Evolutionary conservation across 1,284 basidiomycete genomes (phyloP), one percentile per base, ranked within the genome.

Genomic region (Moesziomyces parantarcticus): DNA sequence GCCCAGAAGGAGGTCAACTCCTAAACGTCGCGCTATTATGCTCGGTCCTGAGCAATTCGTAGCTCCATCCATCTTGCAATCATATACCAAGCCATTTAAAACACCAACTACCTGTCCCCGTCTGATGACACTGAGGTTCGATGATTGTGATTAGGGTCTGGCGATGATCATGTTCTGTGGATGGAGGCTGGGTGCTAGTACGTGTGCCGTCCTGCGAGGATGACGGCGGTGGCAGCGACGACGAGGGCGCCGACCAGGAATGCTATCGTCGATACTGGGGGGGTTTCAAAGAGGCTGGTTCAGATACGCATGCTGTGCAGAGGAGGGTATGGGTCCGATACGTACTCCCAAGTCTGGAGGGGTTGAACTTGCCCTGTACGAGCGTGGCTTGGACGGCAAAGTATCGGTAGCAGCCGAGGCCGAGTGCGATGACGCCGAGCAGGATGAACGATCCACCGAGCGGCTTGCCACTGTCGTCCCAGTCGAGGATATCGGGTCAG

Each of bases 361-460:
- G 79, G 7, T 55, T 61, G 50, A 76, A 81, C 39, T 72, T 68
- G 43, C 80, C 76, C 7, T 61, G 52, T 4, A 71, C 65, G 45
- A 81, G 51, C 0, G 49, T 61, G 14, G 64, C 55, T 39, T 81
- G 79, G 1, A 80, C 72, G 4, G 68, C 52, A 59, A 77, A 81
- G 62, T 75, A 81, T 16, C 79, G 64, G 16, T 60, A 60, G 29
- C 72, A 70, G 26, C 76, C 76, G 14, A 78, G 58, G 14, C 75
- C 18, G 3, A 81, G 58, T 3, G 78, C 67, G 20, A 76, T 41
- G 20, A 79, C 66, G 25, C 79, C 79, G 20, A 81, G 59, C 10
- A 64, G 55, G 16, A 80, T 77, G 52, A 80, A 81, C 5, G 73
- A 64, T 0, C 74, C 72, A 10, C 79, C 79, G 18, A 81, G 47